These are phyloP conservation scores for Asterophora parasitica DNA, from an alignment of 768 basidiomycete species.

Conservation along the genomic window DNA sequence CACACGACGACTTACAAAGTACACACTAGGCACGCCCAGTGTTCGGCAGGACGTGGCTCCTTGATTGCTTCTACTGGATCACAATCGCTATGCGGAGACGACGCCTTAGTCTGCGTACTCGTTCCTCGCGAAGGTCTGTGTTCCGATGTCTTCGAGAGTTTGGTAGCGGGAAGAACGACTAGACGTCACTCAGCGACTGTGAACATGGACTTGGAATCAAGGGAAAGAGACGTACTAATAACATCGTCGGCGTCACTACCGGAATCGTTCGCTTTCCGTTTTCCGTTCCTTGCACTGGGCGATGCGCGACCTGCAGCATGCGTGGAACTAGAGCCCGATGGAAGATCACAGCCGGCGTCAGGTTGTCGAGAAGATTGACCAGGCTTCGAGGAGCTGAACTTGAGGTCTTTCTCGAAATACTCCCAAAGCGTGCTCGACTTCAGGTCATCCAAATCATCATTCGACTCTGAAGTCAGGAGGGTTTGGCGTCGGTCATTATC, in stretches of 20 bases:
- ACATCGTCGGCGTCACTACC: constrained; percentile 5
- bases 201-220: not conserved
- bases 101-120: not conserved
- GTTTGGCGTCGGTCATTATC: constrained; percentile 46
- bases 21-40: constrained; percentile 57
- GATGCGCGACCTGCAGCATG: not conserved
- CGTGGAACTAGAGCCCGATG: not conserved
- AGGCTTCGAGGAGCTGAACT: constrained; percentile 25
- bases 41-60: not conserved
- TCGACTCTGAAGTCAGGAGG: constrained; percentile 43
- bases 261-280: constrained; percentile 9
- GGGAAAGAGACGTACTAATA: constrained; percentile 3
- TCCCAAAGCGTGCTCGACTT: constrained; percentile 35
- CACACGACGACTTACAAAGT: constrained; percentile 49
- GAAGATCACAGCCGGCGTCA: constrained; percentile 15
- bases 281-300: constrained; percentile 1
- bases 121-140: not conserved
- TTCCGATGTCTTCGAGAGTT: not conserved
- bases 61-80: not conserved
- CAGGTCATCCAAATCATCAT: constrained; percentile 38
- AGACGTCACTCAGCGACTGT: not conserved
- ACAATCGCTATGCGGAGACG: not conserved
- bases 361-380: constrained; percentile 8
- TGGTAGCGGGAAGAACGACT: constrained; percentile 8
- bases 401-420: constrained; percentile 48